Evolutionary conservation across 208 protist genomes (phyloP).

Genomic region (Acanthamoeba triangularis): DNA sequence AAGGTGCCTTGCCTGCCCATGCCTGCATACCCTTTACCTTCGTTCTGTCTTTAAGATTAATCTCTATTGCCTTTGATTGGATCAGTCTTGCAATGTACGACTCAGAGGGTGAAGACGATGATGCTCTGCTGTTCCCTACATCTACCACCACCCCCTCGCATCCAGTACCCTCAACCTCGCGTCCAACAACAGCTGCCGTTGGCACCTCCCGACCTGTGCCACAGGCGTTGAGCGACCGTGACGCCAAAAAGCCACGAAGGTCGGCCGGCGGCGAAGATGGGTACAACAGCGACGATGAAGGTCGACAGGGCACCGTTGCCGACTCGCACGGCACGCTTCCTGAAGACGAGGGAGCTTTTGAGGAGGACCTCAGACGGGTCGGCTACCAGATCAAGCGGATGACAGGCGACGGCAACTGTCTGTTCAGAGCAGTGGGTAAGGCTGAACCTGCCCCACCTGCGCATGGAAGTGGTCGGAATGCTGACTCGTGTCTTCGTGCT

Average conservation of each 20-base stretch:
- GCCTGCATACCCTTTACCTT: background rate
- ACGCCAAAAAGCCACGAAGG: conserved; percentile 13
- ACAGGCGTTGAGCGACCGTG: background rate
- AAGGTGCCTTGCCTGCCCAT: no score
- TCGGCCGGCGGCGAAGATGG: background rate
- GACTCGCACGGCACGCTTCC: background rate
- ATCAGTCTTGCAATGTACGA: background rate
- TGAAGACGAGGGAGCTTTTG: conserved; percentile 48
- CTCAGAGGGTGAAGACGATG: background rate
- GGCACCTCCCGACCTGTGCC: background rate
- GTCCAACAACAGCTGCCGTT: background rate
- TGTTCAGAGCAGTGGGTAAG: conserved; percentile 85
- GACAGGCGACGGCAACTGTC: conserved; percentile 87
- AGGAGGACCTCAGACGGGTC: background rate
- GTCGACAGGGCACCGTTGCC: background rate
- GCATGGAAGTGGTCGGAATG: background rate
- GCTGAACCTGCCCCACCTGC: background rate
- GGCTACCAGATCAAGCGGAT: conserved; percentile 35
- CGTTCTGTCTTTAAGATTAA: background rate
- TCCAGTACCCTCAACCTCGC: background rate
- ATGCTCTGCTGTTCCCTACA: conserved; percentile 12
- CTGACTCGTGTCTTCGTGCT: background rate
- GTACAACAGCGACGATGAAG: conserved; percentile 36
- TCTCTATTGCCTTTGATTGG: background rate
- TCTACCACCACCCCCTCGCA: background rate